Conservation (phyloP, 768 basidiomycete species). For the Pleurotus citrinopileatus region DNA sequence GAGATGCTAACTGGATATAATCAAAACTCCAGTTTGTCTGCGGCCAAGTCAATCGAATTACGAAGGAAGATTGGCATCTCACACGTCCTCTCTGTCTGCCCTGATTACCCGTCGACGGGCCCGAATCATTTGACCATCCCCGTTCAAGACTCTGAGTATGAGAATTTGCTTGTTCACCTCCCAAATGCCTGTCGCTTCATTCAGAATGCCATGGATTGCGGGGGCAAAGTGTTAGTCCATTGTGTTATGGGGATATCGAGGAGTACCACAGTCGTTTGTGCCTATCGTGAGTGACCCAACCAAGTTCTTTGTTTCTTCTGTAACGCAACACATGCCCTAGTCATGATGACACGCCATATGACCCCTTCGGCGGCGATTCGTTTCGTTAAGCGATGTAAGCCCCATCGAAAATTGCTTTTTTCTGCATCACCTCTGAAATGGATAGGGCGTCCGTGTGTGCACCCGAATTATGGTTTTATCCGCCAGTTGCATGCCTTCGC, state of each 20-base stretch:
- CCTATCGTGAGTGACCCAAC: slow-evolving; percentile 41
- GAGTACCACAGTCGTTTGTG: slow-evolving; percentile 58
- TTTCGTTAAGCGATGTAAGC: slow-evolving; percentile 47
- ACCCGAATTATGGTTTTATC: slow-evolving; percentile 54
- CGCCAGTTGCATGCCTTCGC: slow-evolving; percentile 56
- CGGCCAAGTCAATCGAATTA: slow-evolving; percentile 29
- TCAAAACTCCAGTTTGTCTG: slow-evolving; percentile 32
- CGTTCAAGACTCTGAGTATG: slow-evolving; percentile 45
- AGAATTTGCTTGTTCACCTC: slow-evolving; percentile 62
- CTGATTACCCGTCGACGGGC: slow-evolving; percentile 44
- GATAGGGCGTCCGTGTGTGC: slow-evolving; percentile 35
- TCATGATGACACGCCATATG: slow-evolving; percentile 47
- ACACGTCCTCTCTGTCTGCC: slow-evolving; percentile 56
- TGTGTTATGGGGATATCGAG: slow-evolving; percentile 74
- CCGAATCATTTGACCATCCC: slow-evolving; percentile 37
- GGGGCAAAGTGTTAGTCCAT: slow-evolving; percentile 65
- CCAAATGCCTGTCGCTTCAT: slow-evolving; percentile 62
- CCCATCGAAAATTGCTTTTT: slow-evolving; percentile 4
- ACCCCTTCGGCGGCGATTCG: slow-evolving; percentile 41
- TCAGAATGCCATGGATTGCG: slow-evolving; percentile 45
- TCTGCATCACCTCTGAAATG: slow-evolving; percentile 12
- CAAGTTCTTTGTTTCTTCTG: neutral
- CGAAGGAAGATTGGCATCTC: slow-evolving; percentile 39
- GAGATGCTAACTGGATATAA: neutral
- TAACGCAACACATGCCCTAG: slow-evolving; percentile 22